Conservation (phyloP, 1,139 yeast species). For the Geotrichum cucujoidarum region DNA sequence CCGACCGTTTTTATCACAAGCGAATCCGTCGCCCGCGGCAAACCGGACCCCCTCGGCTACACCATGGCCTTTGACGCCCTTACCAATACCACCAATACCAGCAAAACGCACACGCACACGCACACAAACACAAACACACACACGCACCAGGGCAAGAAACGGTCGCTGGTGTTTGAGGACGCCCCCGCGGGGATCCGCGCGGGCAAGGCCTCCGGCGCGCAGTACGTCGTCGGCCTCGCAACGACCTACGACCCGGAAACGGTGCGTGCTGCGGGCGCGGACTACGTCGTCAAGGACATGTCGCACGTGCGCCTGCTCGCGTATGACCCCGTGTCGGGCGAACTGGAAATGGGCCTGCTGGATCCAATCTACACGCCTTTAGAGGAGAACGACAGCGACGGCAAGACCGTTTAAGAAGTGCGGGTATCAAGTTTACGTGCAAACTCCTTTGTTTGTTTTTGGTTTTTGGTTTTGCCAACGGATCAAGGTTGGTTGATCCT, state of each 20-base stretch:
- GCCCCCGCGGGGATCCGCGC: conserved; percentile 87
- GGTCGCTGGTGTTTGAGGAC: conserved; percentile 68
- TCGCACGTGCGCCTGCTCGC: not conserved
- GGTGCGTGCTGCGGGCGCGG: conserved; percentile 72
- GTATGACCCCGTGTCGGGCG: conserved; percentile 8
- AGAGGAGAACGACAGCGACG: no score
- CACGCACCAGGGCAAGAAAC: conserved; percentile 49
- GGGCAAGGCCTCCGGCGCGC: conserved; percentile 79
- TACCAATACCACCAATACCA: not conserved
- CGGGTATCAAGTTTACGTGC: no score
- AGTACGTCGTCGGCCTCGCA: conserved; percentile 70
- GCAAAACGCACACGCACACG: not conserved
- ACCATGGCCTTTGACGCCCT: conserved; percentile 31
- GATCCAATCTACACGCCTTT: conserved; percentile 15
- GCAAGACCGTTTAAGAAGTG: no score
- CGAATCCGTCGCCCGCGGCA: conserved; percentile 68
- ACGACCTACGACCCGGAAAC: conserved; percentile 68
- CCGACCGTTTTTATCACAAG: conserved; percentile 79
- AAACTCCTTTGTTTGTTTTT: no score
- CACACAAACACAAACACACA: not conserved
- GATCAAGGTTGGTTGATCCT: no score
- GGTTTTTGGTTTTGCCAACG: no score
- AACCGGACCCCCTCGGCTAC: conserved; percentile 84
- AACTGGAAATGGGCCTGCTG: conserved; percentile 3
- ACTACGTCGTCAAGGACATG: conserved; percentile 64